Conservation (phyloP, 805 yeast species). For the Candida endomychidarum region DNA sequence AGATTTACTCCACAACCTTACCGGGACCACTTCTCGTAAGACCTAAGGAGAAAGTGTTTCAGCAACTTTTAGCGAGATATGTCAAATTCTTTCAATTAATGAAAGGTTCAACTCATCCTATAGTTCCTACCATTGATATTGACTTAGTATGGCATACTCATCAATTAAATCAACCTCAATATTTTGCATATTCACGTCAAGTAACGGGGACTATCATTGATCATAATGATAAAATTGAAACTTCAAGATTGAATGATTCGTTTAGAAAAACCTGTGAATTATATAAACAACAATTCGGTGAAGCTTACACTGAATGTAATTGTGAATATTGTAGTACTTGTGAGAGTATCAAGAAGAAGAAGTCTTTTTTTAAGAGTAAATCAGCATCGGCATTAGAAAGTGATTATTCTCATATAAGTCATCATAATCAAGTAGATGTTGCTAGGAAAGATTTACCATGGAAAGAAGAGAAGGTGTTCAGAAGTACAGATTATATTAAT, state of each 20-base stretch:
- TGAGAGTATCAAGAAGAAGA: too few species aligned
- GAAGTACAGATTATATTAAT: too few species aligned
- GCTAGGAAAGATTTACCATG: too few species aligned
- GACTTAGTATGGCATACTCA: conserved; percentile 12
- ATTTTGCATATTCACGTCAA: not conserved
- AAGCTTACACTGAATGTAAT: not conserved
- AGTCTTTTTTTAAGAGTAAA: too few species aligned
- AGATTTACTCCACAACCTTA: conserved; percentile 21
- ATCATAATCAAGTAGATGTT: too few species aligned
- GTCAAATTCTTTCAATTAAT: conserved; percentile 16
- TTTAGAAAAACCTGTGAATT: conserved; percentile 17
- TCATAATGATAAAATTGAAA: conserved; percentile 27
- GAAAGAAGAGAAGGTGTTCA: too few species aligned
- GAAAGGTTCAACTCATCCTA: conserved; percentile 3
- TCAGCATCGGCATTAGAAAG: too few species aligned
- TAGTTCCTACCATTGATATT: conserved; percentile 9
- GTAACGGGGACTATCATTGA: conserved; percentile 7
- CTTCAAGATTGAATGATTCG: conserved; percentile 15
- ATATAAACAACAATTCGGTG: not conserved
- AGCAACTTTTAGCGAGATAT: conserved; percentile 22
- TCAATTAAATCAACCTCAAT: conserved; percentile 2
- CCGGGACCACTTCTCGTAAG: too few species aligned
- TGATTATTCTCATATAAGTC: too few species aligned
- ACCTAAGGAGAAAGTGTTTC: too few species aligned
- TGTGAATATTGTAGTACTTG: conserved; percentile 7